phyloP scores from a whole-genome alignment of 2,329 filamentous ascomycete genomes.

The Cytospora chrysosperma region DNA sequence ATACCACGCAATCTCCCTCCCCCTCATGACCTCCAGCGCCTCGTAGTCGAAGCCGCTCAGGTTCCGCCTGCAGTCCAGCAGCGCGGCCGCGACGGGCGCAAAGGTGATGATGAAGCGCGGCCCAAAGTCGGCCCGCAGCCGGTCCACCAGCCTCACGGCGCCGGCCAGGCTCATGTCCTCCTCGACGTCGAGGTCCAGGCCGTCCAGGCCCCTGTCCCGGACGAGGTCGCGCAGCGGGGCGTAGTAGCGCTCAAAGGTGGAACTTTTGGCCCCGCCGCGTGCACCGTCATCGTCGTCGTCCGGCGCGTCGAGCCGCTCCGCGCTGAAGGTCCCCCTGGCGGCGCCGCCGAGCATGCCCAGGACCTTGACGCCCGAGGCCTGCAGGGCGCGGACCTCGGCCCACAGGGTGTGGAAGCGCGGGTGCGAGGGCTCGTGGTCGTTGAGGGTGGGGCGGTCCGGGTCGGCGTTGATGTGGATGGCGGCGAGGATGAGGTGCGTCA shows the following conservation, averaged over 20 bases:
- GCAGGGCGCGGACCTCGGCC: conserved; percentile 68
- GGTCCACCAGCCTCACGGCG: conserved; percentile 61
- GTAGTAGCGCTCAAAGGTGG: conserved; percentile 70
- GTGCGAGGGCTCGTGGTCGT: conserved; percentile 67
- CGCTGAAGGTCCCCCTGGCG: conserved; percentile 65
- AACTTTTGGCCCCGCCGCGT: too few relatives aligned
- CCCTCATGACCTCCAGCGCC: conserved; percentile 63
- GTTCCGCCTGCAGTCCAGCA: conserved; percentile 61
- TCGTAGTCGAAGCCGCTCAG: conserved; percentile 75
- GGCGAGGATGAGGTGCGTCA: conserved; percentile 75
- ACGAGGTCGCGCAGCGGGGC: conserved; percentile 62
- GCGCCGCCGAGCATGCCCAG: conserved; percentile 80
- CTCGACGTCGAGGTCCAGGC: conserved; percentile 73
- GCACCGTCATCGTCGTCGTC: conserved; percentile 36
- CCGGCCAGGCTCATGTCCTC: conserved; percentile 67
- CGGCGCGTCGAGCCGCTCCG: conserved; percentile 48
- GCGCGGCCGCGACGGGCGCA: conserved; percentile 73
- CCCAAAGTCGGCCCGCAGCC: conserved; percentile 65
- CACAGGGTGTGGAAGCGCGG: conserved; percentile 65
- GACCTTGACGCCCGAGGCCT: conserved; percentile 69
- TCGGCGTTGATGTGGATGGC: conserved; percentile 74
- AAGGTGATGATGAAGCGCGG: conserved; percentile 69
- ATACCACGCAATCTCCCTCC: conserved; percentile 71
- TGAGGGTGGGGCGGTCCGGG: conserved; percentile 67
- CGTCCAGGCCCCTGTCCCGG: conserved; percentile 56